A percentile compares a stretch with the other conserved stretches of the same genome.
These are phyloP conservation scores for Leishmania arabica DNA, from an alignment of 208 protist species.

Conservation along the genomic window DNA sequence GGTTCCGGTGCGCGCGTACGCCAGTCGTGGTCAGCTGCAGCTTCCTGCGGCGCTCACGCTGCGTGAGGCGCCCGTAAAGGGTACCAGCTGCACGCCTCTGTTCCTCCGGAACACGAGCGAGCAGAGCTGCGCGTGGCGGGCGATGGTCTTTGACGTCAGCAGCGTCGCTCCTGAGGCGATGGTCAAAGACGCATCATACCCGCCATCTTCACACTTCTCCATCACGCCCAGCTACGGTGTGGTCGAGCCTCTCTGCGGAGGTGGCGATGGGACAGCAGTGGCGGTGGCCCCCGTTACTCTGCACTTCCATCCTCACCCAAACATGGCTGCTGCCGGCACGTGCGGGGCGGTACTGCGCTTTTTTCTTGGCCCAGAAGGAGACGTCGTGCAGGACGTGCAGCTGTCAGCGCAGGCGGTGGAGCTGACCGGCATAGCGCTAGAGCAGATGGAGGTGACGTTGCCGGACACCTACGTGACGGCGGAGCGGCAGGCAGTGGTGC, in stretches of 20 bases:
- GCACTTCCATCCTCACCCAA: conserved; percentile 24
- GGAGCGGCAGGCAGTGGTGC: conserved; percentile 82
- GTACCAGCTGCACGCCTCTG: conserved; percentile 59
- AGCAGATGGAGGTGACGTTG: conserved; percentile 62
- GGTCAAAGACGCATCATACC: conserved; percentile 34
- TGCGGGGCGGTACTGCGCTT: conserved; percentile 58
- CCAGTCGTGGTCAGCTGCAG: conserved; percentile 83
- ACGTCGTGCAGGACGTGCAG: conserved; percentile 74
- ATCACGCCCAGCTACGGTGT: conserved; percentile 54
- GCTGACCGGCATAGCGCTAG: conserved; percentile 69
- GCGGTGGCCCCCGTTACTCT: conserved; percentile 34
- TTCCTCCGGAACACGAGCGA: conserved; percentile 90
- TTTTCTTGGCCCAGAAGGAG: conserved; percentile 81
- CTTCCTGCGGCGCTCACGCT: conserved; percentile 77
- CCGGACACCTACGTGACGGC: conserved; percentile 91
- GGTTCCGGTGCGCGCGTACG: conserved; percentile 85
- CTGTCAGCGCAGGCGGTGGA: conserved; percentile 68
- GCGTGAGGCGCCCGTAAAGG: conserved; percentile 73
- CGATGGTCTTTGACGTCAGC: conserved; percentile 31
- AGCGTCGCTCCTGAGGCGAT: neutral
- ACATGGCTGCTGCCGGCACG: conserved; percentile 14
- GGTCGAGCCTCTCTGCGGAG: conserved; percentile 63
- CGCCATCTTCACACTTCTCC: conserved; percentile 64
- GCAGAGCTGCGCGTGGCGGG: conserved; percentile 67
- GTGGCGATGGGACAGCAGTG: conserved; percentile 28